A percentile compares a stretch with the other conserved stretches of the same genome.
phyloP scores from a whole-genome alignment of 768 basidiomycete species.

The Boletus subparvulus region DNA sequence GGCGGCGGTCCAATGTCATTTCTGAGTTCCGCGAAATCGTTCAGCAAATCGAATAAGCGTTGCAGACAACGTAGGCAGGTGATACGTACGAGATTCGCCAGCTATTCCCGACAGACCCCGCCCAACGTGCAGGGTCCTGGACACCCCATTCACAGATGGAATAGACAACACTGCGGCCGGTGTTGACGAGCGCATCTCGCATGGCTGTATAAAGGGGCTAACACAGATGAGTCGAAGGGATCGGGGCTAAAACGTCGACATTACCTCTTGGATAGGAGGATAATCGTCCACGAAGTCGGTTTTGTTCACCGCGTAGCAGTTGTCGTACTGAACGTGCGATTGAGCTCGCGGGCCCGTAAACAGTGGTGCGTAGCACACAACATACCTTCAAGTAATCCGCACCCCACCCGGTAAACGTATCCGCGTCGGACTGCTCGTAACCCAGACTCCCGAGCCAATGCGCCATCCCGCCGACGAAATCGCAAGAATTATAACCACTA shows the following conservation, averaged over 20 bases:
- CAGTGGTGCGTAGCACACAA: not conserved
- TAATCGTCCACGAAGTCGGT: not conserved
- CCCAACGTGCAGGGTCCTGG: conserved; percentile 53
- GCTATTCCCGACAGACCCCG: conserved; percentile 46
- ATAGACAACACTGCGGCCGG: conserved; percentile 37
- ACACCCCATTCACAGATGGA: conserved; percentile 54
- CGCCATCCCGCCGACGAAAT: not conserved
- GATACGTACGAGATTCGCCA: conserved; percentile 47
- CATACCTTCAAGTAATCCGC: conserved; percentile 15
- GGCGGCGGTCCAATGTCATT: conserved; percentile 12
- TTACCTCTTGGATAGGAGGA: conserved; percentile 8
- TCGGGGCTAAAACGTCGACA: not conserved
- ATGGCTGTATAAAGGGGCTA: conserved; percentile 5
- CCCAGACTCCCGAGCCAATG: conserved; percentile 10
- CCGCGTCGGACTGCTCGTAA: conserved; percentile 8
- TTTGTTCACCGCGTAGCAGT: conserved; percentile 7
- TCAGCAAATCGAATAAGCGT: not conserved
- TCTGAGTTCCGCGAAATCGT: not conserved
- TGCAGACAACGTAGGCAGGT: not conserved
- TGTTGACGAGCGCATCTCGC: conserved; percentile 8
- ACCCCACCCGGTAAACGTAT: conserved; percentile 6
- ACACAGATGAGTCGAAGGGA: not conserved
- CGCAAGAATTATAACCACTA: conserved; percentile 14
- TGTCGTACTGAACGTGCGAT: conserved; percentile 9
- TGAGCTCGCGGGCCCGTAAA: not conserved